Evolutionary conservation across 73 alveolate species (phyloP).

Genomic region (Uronychia setigera): DNA sequence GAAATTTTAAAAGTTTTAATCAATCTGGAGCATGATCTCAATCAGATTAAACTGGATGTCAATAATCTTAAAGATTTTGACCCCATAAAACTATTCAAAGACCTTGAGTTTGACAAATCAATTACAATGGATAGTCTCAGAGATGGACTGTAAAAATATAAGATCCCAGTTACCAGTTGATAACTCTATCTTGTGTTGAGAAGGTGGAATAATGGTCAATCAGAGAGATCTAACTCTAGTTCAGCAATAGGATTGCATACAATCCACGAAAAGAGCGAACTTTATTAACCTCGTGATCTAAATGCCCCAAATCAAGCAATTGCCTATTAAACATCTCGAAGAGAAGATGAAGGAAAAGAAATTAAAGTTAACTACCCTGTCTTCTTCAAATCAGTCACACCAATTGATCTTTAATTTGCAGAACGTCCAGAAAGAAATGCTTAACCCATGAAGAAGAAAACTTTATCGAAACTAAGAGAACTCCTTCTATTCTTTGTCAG

Average conservation of each 20-base stretch:
- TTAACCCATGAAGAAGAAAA: too few species aligned
- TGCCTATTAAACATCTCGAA: background rate
- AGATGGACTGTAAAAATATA: background rate
- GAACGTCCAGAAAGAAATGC: background rate
- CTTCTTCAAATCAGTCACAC: background rate
- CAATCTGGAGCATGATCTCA: constrained; percentile 1
- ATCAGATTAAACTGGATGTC: background rate
- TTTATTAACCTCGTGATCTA: too few species aligned
- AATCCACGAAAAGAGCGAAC: too few species aligned
- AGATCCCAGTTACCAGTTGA: background rate
- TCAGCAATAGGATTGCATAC: too few species aligned
- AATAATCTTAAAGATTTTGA: background rate
- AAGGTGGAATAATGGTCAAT: background rate
- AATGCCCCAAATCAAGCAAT: too few species aligned
- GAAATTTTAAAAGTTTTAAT: background rate
- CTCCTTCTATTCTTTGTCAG: too few species aligned
- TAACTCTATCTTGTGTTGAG: background rate
- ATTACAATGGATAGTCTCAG: background rate
- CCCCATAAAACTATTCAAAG: background rate
- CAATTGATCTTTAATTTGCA: background rate
- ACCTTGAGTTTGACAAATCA: background rate
- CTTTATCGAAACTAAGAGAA: too few species aligned
- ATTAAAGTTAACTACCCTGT: background rate
- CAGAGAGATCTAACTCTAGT: background rate
- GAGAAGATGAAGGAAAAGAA: background rate